These are phyloP conservation scores for Orbilia quercus DNA, from an alignment of 2,329 filamentous ascomycete genomes.

Conservation along the genomic window DNA sequence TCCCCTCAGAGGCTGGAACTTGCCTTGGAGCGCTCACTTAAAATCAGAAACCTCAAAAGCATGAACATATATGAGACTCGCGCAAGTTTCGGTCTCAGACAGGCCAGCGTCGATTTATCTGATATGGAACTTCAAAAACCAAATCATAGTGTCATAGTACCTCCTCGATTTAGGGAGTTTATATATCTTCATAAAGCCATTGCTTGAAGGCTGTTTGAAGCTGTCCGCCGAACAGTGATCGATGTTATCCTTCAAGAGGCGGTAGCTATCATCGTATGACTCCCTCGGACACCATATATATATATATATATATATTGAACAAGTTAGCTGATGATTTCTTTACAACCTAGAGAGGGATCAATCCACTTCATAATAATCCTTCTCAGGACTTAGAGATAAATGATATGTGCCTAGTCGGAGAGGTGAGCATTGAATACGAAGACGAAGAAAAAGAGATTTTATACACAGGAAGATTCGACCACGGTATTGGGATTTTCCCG, in stretches of 20 bases:
- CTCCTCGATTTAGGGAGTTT: neutral
- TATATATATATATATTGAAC: no score
- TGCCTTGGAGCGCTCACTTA: neutral
- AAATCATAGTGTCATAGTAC: neutral
- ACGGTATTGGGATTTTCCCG: neutral
- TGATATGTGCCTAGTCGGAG: neutral
- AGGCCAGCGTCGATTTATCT: neutral
- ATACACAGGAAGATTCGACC: neutral
- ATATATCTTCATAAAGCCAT: neutral
- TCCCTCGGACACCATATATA: neutral
- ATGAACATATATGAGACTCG: neutral
- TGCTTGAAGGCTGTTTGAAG: neutral
- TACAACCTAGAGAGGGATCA: neutral
- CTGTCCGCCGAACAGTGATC: neutral
- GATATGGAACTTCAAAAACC: neutral
- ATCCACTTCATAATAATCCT: neutral
- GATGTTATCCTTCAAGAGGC: neutral
- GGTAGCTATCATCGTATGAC: neutral
- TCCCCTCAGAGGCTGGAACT: neutral
- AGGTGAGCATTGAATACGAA: neutral
- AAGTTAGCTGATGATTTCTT: neutral
- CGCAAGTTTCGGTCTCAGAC: neutral
- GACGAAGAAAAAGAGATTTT: neutral
- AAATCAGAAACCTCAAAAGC: neutral
- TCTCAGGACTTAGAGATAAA: no score